These are phyloP conservation scores for Arabidopsis arenosa DNA, from an alignment of 345 rosid genomes.

Conservation along the genomic window DNA sequence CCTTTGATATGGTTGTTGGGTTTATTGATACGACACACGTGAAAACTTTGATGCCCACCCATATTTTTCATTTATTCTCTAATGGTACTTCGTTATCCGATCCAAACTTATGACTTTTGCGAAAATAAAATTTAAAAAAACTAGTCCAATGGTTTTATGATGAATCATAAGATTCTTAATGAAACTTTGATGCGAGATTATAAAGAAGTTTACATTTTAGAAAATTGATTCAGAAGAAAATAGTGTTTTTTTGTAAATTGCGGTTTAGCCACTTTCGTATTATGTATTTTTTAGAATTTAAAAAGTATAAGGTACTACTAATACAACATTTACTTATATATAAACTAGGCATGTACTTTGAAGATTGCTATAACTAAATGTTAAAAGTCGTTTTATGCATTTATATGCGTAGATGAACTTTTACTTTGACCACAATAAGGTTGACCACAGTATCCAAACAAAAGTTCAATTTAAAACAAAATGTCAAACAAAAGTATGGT, in stretches of 20 bases:
- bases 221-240: not conserved
- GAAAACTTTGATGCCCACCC: constrained; percentile 38
- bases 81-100: not conserved
- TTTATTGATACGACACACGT: constrained; percentile 49
- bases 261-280: too few relatives aligned
- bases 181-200: not conserved
- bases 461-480: not conserved
- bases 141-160: not conserved
- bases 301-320: not conserved
- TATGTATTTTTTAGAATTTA: too few relatives aligned
- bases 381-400: not conserved
- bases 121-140: too few relatives aligned
- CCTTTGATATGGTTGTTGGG: constrained; percentile 48
- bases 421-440: constrained; percentile 21
- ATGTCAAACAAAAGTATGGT: constrained; percentile 17
- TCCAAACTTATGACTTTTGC: constrained; percentile 17
- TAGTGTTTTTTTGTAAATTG: not conserved
- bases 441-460: constrained; percentile 23
- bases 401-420: constrained; percentile 1
- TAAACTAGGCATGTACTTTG: not conserved
- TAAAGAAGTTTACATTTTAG: too few relatives aligned
- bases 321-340: not conserved
- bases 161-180: not conserved
- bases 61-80: constrained; percentile 29
- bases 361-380: not conserved